These are phyloP conservation scores for Diplosphaera chodatii DNA, from an alignment of 139 green algal species.

Conservation along the genomic window DNA sequence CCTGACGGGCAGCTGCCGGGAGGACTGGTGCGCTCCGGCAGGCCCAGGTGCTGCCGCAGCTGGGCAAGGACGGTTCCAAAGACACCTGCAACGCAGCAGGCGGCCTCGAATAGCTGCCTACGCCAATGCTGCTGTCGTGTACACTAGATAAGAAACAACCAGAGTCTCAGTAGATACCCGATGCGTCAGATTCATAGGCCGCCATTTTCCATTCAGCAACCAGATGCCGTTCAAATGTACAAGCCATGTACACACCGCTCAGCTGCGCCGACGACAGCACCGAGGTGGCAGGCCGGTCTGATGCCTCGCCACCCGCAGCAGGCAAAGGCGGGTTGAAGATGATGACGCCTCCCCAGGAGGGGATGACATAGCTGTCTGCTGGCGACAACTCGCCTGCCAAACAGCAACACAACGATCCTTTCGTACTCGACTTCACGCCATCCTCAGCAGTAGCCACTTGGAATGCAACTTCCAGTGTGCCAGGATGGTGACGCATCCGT, in stretches of 20 bases:
- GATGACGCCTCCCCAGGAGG: conserved; percentile 44
- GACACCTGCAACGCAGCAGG: neutral
- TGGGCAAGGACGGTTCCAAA: conserved; percentile 17
- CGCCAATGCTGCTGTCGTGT: no score
- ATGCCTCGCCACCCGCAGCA: neutral
- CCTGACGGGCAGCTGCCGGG: neutral
- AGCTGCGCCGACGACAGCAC: neutral
- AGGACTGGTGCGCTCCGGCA: conserved; percentile 8
- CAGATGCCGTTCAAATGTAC: no score
- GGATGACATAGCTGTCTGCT: conserved; percentile 41
- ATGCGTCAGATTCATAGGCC: no score
- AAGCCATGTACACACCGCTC: neutral
- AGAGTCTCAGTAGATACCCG: no score
- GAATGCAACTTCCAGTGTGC: no score
- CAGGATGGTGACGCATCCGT: no score
- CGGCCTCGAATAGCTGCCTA: no score
- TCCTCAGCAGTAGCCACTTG: no score
- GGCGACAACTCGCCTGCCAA: conserved; percentile 6
- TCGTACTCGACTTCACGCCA: no score
- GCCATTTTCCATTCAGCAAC: no score
- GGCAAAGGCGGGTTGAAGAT: conserved; percentile 23
- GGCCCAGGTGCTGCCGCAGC: conserved; percentile 33
- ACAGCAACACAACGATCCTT: no score
- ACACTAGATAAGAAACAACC: no score
- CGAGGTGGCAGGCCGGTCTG: neutral